Base-by-base conservation (phyloP, 2,329 filamentous ascomycete species). In the Fusarium bactridioides region DNA sequence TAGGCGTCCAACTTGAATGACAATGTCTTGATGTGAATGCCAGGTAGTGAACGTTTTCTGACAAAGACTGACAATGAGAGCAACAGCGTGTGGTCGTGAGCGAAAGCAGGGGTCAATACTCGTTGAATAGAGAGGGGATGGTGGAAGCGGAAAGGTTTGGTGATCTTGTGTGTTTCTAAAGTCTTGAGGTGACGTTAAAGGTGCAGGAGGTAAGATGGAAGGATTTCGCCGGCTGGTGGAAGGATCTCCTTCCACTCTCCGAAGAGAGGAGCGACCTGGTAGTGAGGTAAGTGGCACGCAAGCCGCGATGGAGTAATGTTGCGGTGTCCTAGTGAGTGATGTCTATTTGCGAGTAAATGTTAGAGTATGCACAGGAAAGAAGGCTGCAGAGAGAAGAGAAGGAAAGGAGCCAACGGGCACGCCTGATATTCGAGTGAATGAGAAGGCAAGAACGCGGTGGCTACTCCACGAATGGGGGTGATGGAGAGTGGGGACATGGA, bases 1-100 rank as follows among this genome's bases (percentile, higher is more conserved):
- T 40, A 70, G 74, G 62, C 71, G 73, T 72, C 72, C 72, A 79
- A 77, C 51, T 69, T 50, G 27, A 54, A 61, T 53, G 53, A 35
- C 33, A 48, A 65, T 54, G 45, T 27, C 50, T 69, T 25, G 48
- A 68, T 56, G 50, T 29, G 44, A 59, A 61, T 62, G 66, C 61
- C 67, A 64, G 64, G 45, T 57, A 58, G 67, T 25, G 58, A 65
- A 51, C 43, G 61, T 59, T 68, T 67, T 58, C 37, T 51, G 41
- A 51, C 50, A 25, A 23, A 66, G 69, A 65, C 41, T 66, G 51
- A 45, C 45, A 48, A 64, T 37, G 55, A 54, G 55, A 57, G 45
- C 33, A 65, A 58, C 53, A 56, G 44, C 29, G 64, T 50, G 53
- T 25, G 44, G 38, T 41, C n/a, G 66, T 59, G 61, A 61, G 58